phyloP scores from a whole-genome alignment of 805 yeast genomes.

The Metschnikowia amazonensis region DNA sequence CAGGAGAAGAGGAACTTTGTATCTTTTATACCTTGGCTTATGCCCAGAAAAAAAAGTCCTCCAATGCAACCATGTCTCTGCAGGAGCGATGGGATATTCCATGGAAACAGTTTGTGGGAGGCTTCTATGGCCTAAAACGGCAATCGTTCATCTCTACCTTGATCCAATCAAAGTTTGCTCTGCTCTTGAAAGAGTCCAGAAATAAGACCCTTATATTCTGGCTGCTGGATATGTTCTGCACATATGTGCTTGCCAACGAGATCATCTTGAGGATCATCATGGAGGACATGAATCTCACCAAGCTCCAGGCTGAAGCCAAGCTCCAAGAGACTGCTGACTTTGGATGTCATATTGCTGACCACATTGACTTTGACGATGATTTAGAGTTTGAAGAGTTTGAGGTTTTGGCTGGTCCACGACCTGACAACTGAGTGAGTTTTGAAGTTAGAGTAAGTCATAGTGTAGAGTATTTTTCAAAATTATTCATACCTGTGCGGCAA shows the following conservation, averaged over 20 bases:
- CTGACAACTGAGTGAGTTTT: not conserved
- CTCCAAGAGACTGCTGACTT: conserved; percentile 47
- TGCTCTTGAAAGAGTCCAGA: conserved; percentile 21
- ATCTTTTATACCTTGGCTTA: conserved; percentile 50
- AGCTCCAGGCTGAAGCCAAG: conserved; percentile 44
- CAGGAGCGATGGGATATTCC: conserved; percentile 46
- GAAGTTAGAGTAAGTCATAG: not conserved
- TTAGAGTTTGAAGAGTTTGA: conserved; percentile 17
- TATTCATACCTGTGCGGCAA: too few relatives aligned
- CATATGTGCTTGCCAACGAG: conserved; percentile 63
- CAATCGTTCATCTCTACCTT: conserved; percentile 47
- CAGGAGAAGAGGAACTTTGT: conserved; percentile 42
- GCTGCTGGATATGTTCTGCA: conserved; percentile 53
- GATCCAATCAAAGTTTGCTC: conserved; percentile 25
- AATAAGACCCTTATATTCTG: conserved; percentile 56
- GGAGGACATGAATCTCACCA: conserved; percentile 38
- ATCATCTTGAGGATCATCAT: conserved; percentile 48
- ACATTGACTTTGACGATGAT: conserved; percentile 29
- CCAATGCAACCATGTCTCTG: conserved; percentile 42
- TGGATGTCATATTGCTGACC: conserved; percentile 39
- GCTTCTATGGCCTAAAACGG: conserved; percentile 59
- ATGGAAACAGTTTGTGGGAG: conserved; percentile 47
- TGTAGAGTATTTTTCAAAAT: too few relatives aligned
- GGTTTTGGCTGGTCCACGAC: not conserved
- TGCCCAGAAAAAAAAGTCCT: conserved; percentile 34